Evolutionary conservation across 192 early-diverging fungal species (phyloP), one percentile per base, ranked within the genome.

Genomic region (Entomortierella lignicola): DNA sequence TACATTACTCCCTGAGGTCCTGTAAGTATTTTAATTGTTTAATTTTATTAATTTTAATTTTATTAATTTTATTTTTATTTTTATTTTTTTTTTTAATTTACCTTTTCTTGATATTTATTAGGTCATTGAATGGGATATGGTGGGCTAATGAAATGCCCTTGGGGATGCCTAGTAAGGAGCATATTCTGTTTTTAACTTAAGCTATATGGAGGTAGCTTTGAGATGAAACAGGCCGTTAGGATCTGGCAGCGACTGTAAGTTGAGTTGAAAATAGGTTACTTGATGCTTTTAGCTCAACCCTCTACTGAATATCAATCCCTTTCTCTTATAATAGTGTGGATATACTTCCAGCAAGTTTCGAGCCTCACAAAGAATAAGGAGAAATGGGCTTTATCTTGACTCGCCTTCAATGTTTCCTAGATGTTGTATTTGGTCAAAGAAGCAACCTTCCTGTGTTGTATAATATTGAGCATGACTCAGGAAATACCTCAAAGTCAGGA

Each of bases 81-180:
- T 54, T 54, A 27, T 54, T 30, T 54, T 30, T 3, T 27, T 27
- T 8, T 27, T n/a, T n/a, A n/a, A 25, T 17, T 27, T 54, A 27
- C 23, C 11, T 29, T n/a, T 26, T 27, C 6, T 54, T 54, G 26
- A 29, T 26, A 54, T 26, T 54, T 54, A 54, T 54, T 26, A 54
- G 52, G 15, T 54, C 52, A 23, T 54, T 54, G 15, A 54, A 54
- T 8, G n/a, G 52, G 52, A 54, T 54, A 54, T 54, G 52, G 52
- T 54, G 52, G 52, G 27, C 15, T 4, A 29, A 54, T 8, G 23
- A 54, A n/a, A n/a, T n/a, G n/a, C n/a, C 26, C 6, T 26, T 54
- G 26, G 4, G 23, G 23, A 2, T 27, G 10, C 26, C 52, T 18
- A 54, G 52, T 13, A 2, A 54, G 4, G 26, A 54, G 6, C 26